A percentile compares a stretch with the other conserved stretches of the same genome.
These are phyloP conservation scores for Colletotrichum euphorbiae DNA, from an alignment of 2,329 filamentous ascomycete genomes.

Conservation along the genomic window DNA sequence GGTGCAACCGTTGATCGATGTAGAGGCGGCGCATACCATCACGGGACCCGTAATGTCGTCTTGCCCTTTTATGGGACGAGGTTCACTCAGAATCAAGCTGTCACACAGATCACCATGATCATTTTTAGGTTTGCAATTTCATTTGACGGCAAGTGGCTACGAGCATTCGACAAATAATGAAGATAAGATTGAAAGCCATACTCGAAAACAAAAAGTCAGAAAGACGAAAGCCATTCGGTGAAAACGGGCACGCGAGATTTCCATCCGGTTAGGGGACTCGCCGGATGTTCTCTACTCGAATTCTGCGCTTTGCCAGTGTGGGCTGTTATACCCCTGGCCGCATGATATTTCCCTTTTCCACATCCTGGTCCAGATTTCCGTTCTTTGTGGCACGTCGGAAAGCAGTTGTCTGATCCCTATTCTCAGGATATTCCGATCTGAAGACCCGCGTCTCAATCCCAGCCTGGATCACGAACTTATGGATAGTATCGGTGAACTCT, in stretches of 20 bases:
- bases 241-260: not conserved
- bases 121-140: not conserved
- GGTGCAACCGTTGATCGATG: not conserved
- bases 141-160: not conserved
- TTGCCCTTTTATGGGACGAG: not conserved
- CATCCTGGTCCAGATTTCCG: not conserved
- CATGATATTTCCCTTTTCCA: not conserved
- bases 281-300: not conserved
- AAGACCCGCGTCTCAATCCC: conserved; percentile 4
- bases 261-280: not conserved
- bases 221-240: too few relatives aligned
- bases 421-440: not conserved
- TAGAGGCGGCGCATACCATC: not conserved
- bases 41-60: not conserved
- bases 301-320: conserved; percentile 4
- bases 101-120: not conserved
- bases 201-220: not conserved
- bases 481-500: not conserved
- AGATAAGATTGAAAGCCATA: not conserved
- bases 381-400: not conserved
- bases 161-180: not conserved
- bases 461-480: not conserved
- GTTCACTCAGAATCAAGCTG: not conserved
- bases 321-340: not conserved
- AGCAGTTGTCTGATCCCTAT: not conserved